Conservation (phyloP, 2,329 filamentous ascomycete genomes). For the Stachybotrys chartarum region DNA sequence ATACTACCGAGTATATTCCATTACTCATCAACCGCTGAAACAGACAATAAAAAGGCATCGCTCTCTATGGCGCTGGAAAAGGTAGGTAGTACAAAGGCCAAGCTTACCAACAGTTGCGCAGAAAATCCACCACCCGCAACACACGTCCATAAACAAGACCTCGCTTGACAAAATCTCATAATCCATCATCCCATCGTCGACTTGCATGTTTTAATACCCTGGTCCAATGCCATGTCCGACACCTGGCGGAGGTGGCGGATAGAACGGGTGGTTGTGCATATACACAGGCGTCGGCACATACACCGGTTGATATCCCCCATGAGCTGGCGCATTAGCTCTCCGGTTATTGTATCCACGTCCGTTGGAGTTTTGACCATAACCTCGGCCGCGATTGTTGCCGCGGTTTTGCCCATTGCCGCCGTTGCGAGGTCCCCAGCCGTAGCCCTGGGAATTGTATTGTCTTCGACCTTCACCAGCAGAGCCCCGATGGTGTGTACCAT, state of each 20-base stretch:
- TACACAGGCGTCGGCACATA: background rate
- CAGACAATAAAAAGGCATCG: too few species aligned
- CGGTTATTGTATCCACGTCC: background rate
- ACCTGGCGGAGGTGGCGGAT: background rate
- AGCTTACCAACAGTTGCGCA: too few species aligned
- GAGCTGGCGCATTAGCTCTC: background rate
- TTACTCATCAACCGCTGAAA: too few species aligned
- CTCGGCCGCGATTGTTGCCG: background rate
- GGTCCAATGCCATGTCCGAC: background rate
- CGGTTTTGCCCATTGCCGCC: background rate
- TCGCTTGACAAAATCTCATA: too few species aligned
- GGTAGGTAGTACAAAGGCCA: too few species aligned
- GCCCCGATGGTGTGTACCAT: background rate
- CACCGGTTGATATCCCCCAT: background rate
- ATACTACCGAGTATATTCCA: too few species aligned
- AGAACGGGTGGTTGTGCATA: background rate
- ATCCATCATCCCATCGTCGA: too few species aligned
- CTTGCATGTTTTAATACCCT: background rate
- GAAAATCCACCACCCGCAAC: too few species aligned
- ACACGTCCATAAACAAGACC: too few species aligned
- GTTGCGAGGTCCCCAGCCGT: background rate
- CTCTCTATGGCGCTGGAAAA: too few species aligned
- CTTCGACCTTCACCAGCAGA: background rate
- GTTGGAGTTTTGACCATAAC: background rate
- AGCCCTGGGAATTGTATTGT: background rate